Evolutionary conservation across 73 alveolate species (phyloP).

Genomic region (Symbiodinium pilosum): DNA sequence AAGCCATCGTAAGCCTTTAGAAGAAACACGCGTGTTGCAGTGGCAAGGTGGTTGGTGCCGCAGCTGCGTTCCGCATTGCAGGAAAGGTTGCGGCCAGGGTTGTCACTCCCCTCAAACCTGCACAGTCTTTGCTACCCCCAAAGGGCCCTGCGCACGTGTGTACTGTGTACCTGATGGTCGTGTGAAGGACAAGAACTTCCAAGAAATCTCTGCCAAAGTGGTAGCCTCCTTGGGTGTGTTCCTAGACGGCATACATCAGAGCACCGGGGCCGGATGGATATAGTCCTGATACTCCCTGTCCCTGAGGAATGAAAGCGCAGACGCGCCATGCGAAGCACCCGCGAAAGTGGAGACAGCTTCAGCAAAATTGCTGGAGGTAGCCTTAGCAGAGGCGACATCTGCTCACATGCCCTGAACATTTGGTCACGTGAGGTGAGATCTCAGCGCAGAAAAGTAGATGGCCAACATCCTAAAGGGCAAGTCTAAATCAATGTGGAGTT

Average conservation of each 20-base stretch:
- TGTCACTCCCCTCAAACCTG: no score
- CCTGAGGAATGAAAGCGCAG: constrained; percentile 2
- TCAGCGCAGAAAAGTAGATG: no score
- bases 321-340: constrained; percentile 7
- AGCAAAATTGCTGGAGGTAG: constrained; percentile 9
- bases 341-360: not conserved
- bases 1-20: not conserved
- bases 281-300: not conserved
- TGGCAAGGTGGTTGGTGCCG: not conserved
- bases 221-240: constrained; percentile 2
- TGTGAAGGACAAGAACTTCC: not conserved
- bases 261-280: no score
- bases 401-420: no score
- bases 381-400: not conserved
- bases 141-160: no score
- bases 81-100: not conserved
- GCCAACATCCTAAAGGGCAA: no score
- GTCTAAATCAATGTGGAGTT: no score
- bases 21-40: not conserved
- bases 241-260: not conserved
- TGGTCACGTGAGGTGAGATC: no score
- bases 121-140: no score
- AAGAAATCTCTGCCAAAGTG: not conserved
- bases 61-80: not conserved
- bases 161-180: no score